A percentile compares a stretch with the other conserved stretches of the same genome.
These are phyloP conservation scores for Phytophthora megakarya DNA, from an alignment of 352 stramenopile species.

Conservation along the genomic window DNA sequence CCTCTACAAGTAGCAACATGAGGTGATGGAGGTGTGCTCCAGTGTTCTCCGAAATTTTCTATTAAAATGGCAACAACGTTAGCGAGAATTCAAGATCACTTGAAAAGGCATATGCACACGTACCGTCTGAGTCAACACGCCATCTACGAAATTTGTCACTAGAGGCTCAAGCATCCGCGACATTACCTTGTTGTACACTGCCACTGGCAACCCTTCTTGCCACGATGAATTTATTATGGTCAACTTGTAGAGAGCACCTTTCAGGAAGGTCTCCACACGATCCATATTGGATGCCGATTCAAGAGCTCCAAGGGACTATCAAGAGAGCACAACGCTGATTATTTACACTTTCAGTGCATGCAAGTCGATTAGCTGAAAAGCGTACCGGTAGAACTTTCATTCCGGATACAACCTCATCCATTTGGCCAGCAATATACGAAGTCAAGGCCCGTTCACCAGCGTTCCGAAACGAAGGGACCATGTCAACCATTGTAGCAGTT, in stretches of 20 bases:
- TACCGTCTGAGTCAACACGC: constrained; percentile 57
- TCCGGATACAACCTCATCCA: constrained; percentile 49
- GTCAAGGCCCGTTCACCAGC: constrained; percentile 60
- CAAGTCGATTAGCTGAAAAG: too few species aligned
- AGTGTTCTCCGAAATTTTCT: constrained; percentile 59
- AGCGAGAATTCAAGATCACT: neutral
- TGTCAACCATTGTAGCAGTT: constrained; percentile 80
- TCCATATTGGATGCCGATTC: constrained; percentile 43
- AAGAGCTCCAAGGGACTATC: constrained; percentile 46
- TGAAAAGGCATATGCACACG: neutral
- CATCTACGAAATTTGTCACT: constrained; percentile 56
- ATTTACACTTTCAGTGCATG: neutral
- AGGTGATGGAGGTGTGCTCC: constrained; percentile 52
- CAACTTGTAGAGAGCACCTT: constrained; percentile 67
- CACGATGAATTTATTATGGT: constrained; percentile 63
- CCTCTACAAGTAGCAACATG: constrained; percentile 55
- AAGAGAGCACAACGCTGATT: neutral
- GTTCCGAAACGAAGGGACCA: constrained; percentile 73
- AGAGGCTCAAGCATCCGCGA: constrained; percentile 61
- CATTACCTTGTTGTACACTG: constrained; percentile 65
- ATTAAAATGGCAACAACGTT: constrained; percentile 6
- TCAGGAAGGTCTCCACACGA: constrained; percentile 62
- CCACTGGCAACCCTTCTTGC: constrained; percentile 56
- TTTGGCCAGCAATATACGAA: constrained; percentile 44
- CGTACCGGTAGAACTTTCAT: constrained; percentile 54